Conservation (phyloP, 2,329 filamentous ascomycete genomes). For the Colletotrichum cereale region DNA sequence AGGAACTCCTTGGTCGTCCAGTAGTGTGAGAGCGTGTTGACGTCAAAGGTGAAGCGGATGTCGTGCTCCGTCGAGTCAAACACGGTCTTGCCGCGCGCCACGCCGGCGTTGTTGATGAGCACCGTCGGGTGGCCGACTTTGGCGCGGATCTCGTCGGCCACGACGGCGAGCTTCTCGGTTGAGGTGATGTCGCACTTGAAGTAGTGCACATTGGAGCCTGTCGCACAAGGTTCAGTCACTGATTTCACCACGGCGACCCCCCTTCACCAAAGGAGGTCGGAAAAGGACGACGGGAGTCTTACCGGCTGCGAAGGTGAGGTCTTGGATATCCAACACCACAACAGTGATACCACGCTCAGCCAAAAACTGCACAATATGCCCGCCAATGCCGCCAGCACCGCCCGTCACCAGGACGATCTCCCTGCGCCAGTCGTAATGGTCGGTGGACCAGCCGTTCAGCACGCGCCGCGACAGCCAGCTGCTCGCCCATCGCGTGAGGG, state of each 20-base stretch:
- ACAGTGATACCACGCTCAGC: slow-evolving; percentile 75
- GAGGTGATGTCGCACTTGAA: slow-evolving; percentile 79
- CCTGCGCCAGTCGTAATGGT: slow-evolving; percentile 73
- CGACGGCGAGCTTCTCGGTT: slow-evolving; percentile 62
- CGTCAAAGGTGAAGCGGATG: slow-evolving; percentile 76
- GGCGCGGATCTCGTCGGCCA: slow-evolving; percentile 65
- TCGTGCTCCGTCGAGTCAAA: slow-evolving; percentile 69
- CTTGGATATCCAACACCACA: slow-evolving; percentile 77
- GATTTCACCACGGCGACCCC: background rate
- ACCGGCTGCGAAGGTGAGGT: slow-evolving; percentile 65
- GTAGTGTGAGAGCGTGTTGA: slow-evolving; percentile 78
- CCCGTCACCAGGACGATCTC: slow-evolving; percentile 83
- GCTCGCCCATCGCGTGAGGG: slow-evolving; percentile 62
- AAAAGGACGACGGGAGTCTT: slow-evolving; percentile 41
- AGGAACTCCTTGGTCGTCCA: slow-evolving; percentile 76
- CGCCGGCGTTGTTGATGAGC: slow-evolving; percentile 79
- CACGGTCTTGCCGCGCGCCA: slow-evolving; percentile 71
- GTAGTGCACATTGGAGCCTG: slow-evolving; percentile 69
- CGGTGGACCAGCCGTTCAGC: slow-evolving; percentile 63
- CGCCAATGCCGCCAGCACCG: slow-evolving; percentile 80
- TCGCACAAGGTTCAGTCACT: slow-evolving; percentile 25
- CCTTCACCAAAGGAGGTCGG: too few relatives aligned
- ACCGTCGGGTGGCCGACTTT: slow-evolving; percentile 75
- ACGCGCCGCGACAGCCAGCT: slow-evolving; percentile 63
- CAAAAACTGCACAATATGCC: slow-evolving; percentile 73